Base-by-base conservation (phyloP, 805 yeast species). In the Kodamaea leandrae region DNA sequence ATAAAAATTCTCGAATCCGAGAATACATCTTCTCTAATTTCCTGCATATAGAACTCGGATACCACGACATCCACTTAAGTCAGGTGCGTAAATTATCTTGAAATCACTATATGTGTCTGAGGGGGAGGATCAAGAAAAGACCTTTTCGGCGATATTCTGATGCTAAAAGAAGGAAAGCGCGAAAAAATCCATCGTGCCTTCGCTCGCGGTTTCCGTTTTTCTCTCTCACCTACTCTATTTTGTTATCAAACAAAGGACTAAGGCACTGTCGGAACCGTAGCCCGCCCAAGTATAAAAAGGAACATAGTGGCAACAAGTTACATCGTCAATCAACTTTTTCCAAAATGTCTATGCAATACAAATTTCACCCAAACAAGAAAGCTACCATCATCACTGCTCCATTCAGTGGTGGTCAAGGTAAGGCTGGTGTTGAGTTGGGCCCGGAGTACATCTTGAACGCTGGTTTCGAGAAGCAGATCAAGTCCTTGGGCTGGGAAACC, bases 381-480 rank as follows among this genome's bases (percentile, higher is more conserved):
- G 77, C 81, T 26, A 76, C 88, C n/a, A 68, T 91, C 40, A 78
- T 93, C 45, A 72, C 82, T 14, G 97, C 96, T 0, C 98, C 98
- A 39, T 93, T 91, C 64, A 79, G 89, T 26, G 98, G 97, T 17
- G 99, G 99, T 46, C 99, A 91, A 63, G 90, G 88, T 29, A 86
- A 87, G 57, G 76, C 81, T 17, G 99, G 99, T 48, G 97, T 91
- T 28, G 99, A 91, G 57, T 75, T 79, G 37, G 99, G 97, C 25
- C 98, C 99, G n/a, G 76, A 80, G 45, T 83, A 78, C 61, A 68
- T 91, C 49, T 61, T 89, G 35, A 75, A 83, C 46, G 76, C 78
- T 40, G 96, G 96, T 3, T 70, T 91, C 44, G 69, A 76, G 46
- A 49, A 70, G 18, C 84, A 85, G 53, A 58, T 91, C 41, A 64